Evolutionary conservation across 2,329 filamentous ascomycete species (phyloP), one percentile per base, ranked within the genome.

Genomic region (Ophiosphaerella herpotricha): DNA sequence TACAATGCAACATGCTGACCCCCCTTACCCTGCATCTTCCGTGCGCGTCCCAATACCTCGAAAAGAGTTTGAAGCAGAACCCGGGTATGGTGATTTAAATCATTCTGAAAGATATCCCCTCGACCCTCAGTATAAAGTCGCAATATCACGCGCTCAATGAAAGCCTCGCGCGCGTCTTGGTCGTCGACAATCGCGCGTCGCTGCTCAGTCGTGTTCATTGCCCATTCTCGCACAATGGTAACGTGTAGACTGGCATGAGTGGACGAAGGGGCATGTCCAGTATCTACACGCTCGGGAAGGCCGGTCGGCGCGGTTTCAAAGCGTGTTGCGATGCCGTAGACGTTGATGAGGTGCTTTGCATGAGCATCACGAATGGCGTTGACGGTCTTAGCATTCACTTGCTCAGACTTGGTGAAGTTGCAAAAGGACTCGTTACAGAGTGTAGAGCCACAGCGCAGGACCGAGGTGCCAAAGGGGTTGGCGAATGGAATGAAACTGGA

Each of bases 181-280:
- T 42, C 33, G 14, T 41, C 29, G 1, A 54, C 40, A 26, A 62
- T 48, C 1, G 21, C 47, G 4, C 40, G 44, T n/a, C 58, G 40
- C 29, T 43, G 39, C 4, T 50, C 47, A 1, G 9, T 18, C 1
- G 39, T 37, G 5, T 56, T 43, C 31, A 35, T 33, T 2, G 53
- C 49, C 70, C 68, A 72, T 12, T 56, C 57, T 11, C 63, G 48
- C 23, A 53, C 67, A 21, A 70, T 58, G 46, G 43, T 60, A 5
- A 64, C 60, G 36, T 72, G 68, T 24, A 69, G 31, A 16, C 63
- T 72, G 6, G 34, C 47, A 42, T 72, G 67, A 8, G 48, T 47
- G 6, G 63, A 65, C 2, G 48, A 50, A 1, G 70, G 68, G 7
- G 65, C 52, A 2, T 39, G 45, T 0, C 64, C 63, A 0, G 39